Evolutionary conservation across 805 yeast genomes (phyloP).

Genomic region (Myxozyma mucilagina): DNA sequence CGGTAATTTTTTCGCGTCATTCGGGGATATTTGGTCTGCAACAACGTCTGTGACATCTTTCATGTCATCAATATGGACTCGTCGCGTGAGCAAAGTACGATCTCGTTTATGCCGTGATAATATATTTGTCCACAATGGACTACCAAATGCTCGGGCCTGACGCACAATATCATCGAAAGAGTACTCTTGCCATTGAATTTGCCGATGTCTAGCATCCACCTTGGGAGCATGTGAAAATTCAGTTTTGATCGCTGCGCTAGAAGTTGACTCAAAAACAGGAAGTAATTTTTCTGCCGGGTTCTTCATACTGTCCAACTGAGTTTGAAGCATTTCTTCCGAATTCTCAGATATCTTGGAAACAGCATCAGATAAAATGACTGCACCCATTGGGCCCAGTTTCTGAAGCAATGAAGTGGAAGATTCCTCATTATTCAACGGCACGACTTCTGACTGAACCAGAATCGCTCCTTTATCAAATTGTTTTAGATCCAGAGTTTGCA

Average conservation of each 20-base stretch:
- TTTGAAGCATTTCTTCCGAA: background rate
- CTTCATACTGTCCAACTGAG: background rate
- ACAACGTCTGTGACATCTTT: background rate
- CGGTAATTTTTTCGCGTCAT: background rate
- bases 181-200: slow-evolving; percentile 11
- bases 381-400: slow-evolving; percentile 62
- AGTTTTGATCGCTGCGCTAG: background rate
- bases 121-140: slow-evolving; percentile 24
- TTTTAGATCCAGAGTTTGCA: slow-evolving; percentile 87
- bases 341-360: slow-evolving; percentile 40
- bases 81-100: background rate
- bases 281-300: background rate
- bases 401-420: slow-evolving; percentile 49
- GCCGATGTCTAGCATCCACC: slow-evolving; percentile 6
- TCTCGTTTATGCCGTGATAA: background rate
- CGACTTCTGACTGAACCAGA: slow-evolving; percentile 54
- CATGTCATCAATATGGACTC: slow-evolving; percentile 7
- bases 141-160: slow-evolving; percentile 27
- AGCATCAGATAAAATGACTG: slow-evolving; percentile 52
- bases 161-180: slow-evolving; percentile 16
- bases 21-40: background rate
- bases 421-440: slow-evolving; percentile 47
- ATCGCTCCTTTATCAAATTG: slow-evolving; percentile 80
- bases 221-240: slow-evolving; percentile 23
- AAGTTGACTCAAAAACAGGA: background rate